Base-by-base conservation (phyloP, 1,139 yeast genomes). In the Fermentozyma sake region DNA sequence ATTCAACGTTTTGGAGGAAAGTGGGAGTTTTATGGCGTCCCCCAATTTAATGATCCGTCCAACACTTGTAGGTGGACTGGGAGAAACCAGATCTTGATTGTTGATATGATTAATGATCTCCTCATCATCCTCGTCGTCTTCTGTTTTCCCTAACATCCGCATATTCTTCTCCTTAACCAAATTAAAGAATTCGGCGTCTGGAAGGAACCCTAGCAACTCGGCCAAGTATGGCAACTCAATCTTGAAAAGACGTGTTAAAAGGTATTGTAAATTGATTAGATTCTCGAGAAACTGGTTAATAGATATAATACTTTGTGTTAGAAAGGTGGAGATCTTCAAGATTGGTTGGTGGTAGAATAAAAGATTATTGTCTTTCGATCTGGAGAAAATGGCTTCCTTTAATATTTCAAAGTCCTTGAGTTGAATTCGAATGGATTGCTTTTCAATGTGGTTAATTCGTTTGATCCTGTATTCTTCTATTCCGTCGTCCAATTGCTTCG, bases 261-360 rank as follows among this genome's bases (percentile, higher is more conserved):
- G 54, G 5, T 37, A 26, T 35, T 64, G 72, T n/a, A 64, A 38
- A 9, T 35, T 39, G 12, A 68, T 63, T 22, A 64, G 33, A 34
- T 61, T 57, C 37, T 67, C 73, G 16, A 68, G 44, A 32, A 61
- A 66, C 26, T 56, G 62, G 35, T 67, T 68, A 17, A 67, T 46
- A 4, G 44, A 47, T 6, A 50, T 41, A 9, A 67, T 35, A 31
- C 52, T 58, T 29, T 52, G 49, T 5, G 43, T 44, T 16, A 60
- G 45, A 33, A 66, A 59, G 14, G 53, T 45, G 3, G 47, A 40
- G 5, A 65, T 35, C 14, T 42, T 45, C 9, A 64, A 40, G 1
- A 65, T 44, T 0, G 62, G 61, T 28, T 55, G 62, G 27, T 46
- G 35, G 36, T 50, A 41, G 35, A 55, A 46, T 19, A 41, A 18